phyloP scores from a whole-genome alignment of 2,329 filamentous ascomycete genomes.

The Fusarium kyushuense region DNA sequence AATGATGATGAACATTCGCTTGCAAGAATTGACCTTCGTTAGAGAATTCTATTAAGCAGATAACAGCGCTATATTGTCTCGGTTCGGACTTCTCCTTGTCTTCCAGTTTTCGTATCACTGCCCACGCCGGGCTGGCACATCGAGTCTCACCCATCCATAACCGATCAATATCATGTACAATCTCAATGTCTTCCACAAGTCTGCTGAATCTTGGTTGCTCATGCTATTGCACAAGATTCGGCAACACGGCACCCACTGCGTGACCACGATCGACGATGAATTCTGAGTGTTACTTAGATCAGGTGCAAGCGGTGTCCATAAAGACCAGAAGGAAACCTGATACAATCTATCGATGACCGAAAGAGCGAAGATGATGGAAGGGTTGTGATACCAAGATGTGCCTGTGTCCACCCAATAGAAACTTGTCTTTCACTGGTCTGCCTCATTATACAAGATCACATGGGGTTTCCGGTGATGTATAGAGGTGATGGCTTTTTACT shows the following conservation, averaged over 20 bases:
- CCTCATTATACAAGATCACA: no score
- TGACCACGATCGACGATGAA: not conserved
- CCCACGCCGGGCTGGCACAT: not conserved
- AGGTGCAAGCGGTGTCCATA: slow-evolving; percentile 7
- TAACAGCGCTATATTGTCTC: not conserved
- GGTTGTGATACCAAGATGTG: no score
- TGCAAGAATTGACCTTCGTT: not conserved
- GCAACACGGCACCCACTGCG: slow-evolving; percentile 12
- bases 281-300: slow-evolving; percentile 13
- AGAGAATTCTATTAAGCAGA: not conserved
- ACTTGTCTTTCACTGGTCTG: no score
- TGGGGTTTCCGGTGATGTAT: no score
- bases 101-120: not conserved
- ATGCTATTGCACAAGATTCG: slow-evolving; percentile 30
- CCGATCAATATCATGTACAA: slow-evolving; percentile 10
- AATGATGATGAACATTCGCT: not conserved
- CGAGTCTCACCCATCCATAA: not conserved
- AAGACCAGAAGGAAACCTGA: slow-evolving; percentile 19
- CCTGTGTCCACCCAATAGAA: no score
- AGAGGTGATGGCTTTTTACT: no score
- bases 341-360: slow-evolving; percentile 17
- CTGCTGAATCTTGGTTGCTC: slow-evolving; percentile 29
- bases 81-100: not conserved
- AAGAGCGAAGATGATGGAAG: slow-evolving; percentile 10
- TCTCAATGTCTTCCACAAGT: slow-evolving; percentile 28